Conservation (phyloP, 345 rosid genomes). For the Hypericum androsaemum region DNA sequence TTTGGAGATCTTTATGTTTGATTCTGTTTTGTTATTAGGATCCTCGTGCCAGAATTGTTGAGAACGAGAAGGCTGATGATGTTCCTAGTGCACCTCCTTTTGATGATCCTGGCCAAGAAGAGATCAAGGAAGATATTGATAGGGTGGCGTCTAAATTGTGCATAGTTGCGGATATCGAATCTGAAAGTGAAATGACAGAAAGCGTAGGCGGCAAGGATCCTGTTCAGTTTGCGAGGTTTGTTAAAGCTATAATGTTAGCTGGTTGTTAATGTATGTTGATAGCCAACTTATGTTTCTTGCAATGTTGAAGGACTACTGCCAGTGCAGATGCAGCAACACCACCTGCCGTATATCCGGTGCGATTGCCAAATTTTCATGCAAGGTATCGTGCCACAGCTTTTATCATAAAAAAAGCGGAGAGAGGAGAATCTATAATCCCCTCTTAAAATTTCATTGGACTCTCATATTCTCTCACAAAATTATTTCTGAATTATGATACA, state of each 20-base stretch:
- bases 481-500: slow-evolving; percentile 17
- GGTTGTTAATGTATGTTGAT: background rate
- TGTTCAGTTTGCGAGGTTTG: slow-evolving; percentile 50
- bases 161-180: background rate
- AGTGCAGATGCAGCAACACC: slow-evolving; percentile 45
- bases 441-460: background rate
- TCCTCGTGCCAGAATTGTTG: slow-evolving; percentile 26
- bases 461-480: background rate
- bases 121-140: slow-evolving; percentile 28
- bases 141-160: slow-evolving; percentile 19
- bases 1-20: background rate
- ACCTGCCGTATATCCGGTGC: slow-evolving; percentile 50
- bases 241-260: slow-evolving; percentile 4
- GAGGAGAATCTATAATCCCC: background rate
- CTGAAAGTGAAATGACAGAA: slow-evolving; percentile 29
- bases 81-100: slow-evolving; percentile 87
- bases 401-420: no score
- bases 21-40: slow-evolving; percentile 31
- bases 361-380: slow-evolving; percentile 56
- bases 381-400: slow-evolving; percentile 3
- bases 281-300: background rate
- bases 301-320: slow-evolving; percentile 32
- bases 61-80: slow-evolving; percentile 37
- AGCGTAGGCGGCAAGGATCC: slow-evolving; percentile 30
- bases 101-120: slow-evolving; percentile 42